phyloP scores from a whole-genome alignment of 805 yeast genomes.

The Cyberlindnera amylophila region DNA sequence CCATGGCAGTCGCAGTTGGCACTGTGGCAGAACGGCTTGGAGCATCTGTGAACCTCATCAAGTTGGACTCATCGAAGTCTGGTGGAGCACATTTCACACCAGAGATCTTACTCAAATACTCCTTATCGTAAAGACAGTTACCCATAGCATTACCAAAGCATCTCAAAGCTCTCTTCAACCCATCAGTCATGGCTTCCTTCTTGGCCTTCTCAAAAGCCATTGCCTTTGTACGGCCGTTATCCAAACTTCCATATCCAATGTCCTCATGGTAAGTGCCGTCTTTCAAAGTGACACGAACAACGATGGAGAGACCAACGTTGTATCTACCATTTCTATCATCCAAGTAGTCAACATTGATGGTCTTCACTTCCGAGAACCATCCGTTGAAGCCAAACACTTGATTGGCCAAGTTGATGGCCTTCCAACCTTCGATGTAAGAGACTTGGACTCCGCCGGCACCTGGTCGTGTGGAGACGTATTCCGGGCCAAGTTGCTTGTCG shows the following conservation, averaged over 20 bases:
- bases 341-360: conserved; percentile 63
- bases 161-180: conserved; percentile 70
- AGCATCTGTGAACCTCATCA: conserved; percentile 32
- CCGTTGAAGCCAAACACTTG: conserved; percentile 82
- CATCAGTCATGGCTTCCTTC: conserved; percentile 83
- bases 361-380: conserved; percentile 71
- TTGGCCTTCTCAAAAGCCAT: conserved; percentile 81
- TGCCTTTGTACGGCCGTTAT: conserved; percentile 66
- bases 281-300: conserved; percentile 66
- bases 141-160: conserved; percentile 83
- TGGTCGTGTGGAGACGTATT: conserved; percentile 68
- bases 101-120: conserved; percentile 46
- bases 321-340: conserved; percentile 59
- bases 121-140: conserved; percentile 78
- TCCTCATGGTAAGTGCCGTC: conserved; percentile 83
- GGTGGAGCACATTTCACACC: conserved; percentile 42
- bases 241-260: conserved; percentile 81
- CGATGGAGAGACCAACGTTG: conserved; percentile 66
- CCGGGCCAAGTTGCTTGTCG: conserved; percentile 63
- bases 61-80: conserved; percentile 40
- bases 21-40: conserved; percentile 18
- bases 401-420: conserved; percentile 73
- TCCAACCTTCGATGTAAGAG: conserved; percentile 81
- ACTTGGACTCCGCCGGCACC: conserved; percentile 71
- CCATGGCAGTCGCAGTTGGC: conserved; percentile 3